Base-by-base conservation (phyloP, 1,139 yeast species). In the Magnusiomyces sp. region DNA sequence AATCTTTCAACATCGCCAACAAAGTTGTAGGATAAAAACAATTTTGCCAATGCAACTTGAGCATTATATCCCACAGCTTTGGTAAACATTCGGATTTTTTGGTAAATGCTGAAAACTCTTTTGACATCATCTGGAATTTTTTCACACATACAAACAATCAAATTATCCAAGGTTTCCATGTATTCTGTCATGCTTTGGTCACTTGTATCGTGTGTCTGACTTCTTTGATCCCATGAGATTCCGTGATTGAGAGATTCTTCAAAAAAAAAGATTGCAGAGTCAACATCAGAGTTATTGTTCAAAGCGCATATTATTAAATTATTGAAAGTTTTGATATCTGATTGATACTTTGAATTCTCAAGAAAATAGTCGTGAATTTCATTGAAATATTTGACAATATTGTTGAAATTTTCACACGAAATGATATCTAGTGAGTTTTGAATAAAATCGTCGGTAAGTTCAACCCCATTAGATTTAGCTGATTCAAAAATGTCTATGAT, bases 1-100 rank as follows among this genome's bases (percentile, higher is more conserved):
- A 82, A 71, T 53, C 75, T 79, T 20, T 80, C 75, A 2, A 77
- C 76, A 60, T 82, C 87, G 2, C 79, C 81, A 5, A 78, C 73
- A 51, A 69, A 73, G 41, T 76, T 75, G 1, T 70, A 72, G 5
- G 68, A 64, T 17, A 83, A 57, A 66, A 81, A 74, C 59, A 71
- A 66, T 13, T 60, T 56, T 16, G 80, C 66, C 57, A 83, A 60
- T 1, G 74, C 73, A 11, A 68, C 71, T 42, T 81, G 72, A 0
- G 83, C 73, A 4, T 59, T 62, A 14, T 71, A 63, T 38, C 73
- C 71, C 11, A 76, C 55, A 2, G 58, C 56, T 16, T 71, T 72
- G 6, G 69, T 67, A 55, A 69, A 74, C 33, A 62, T 61, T 50
- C 71, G 68, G 43, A 75, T 58, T 59, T 67, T 50, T 57, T 61